Evolutionary conservation across 2,329 filamentous ascomycete species (phyloP).

Genomic region (Sphaerulina musiva): DNA sequence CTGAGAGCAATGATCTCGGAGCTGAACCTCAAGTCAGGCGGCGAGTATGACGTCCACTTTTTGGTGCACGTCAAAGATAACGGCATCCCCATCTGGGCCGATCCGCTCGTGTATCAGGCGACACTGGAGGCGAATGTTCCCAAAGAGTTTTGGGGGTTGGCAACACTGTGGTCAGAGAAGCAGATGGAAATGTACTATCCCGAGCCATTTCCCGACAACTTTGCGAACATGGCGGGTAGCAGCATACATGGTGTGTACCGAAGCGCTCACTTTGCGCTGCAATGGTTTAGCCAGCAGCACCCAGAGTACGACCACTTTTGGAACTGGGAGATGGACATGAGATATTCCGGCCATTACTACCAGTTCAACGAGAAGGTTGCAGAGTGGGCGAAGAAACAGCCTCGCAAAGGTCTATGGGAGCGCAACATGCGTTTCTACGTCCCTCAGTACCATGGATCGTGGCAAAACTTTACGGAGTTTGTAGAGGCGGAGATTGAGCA

Average conservation of each 20-base stretch:
- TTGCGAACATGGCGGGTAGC: slow-evolving; percentile 52
- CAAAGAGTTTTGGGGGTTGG: slow-evolving; percentile 79
- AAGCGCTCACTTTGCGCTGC: slow-evolving; percentile 45
- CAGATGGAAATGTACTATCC: slow-evolving; percentile 91
- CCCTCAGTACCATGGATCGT: slow-evolving; percentile 60
- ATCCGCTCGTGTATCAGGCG: slow-evolving; percentile 60
- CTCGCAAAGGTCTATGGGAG: slow-evolving; percentile 67
- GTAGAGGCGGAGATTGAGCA: slow-evolving; percentile 54
- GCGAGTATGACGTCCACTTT: slow-evolving; percentile 79
- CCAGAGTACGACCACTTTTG: slow-evolving; percentile 54
- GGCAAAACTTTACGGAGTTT: slow-evolving; percentile 59
- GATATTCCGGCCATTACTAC: slow-evolving; percentile 76
- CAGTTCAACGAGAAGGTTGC: slow-evolving; percentile 64
- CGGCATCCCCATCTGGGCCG: slow-evolving; percentile 69
- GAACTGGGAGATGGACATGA: slow-evolving; percentile 88
- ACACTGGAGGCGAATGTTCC: slow-evolving; percentile 65
- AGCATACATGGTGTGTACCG: slow-evolving; percentile 90
- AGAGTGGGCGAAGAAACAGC: slow-evolving; percentile 60
- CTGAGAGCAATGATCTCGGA: slow-evolving; percentile 79
- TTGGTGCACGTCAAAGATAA: slow-evolving; percentile 79
- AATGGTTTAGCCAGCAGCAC: slow-evolving; percentile 48
- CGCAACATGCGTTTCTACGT: slow-evolving; percentile 68
- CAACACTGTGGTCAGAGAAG: slow-evolving; percentile 86
- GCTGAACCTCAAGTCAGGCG: slow-evolving; percentile 70
- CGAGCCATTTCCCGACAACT: slow-evolving; percentile 72